Conservation (phyloP, 2,329 filamentous ascomycete species). For the Raffaelea arxii region DNA sequence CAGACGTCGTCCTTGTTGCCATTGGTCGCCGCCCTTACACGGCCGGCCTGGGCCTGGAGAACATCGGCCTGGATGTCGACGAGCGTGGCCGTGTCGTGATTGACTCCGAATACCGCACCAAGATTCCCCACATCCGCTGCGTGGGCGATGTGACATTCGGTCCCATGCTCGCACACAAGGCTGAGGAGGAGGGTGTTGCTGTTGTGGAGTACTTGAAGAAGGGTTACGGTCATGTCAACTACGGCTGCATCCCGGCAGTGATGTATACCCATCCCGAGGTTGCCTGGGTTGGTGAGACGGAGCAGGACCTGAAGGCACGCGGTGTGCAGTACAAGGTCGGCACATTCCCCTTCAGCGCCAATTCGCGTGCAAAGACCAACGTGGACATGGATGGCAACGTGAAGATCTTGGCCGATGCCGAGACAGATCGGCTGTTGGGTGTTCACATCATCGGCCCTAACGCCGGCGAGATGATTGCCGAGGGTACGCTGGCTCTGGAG, state of each 20-base stretch:
- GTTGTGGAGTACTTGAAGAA: constrained; percentile 97
- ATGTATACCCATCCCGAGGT: constrained; percentile 99
- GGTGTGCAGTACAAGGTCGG: constrained; percentile 89
- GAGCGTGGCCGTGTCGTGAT: constrained; percentile 93
- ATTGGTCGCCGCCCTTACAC: constrained; percentile 97
- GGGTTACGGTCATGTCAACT: constrained; percentile 97
- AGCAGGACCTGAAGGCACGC: constrained; percentile 85
- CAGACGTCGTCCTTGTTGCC: constrained; percentile 90
- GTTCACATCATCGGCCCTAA: constrained; percentile 95
- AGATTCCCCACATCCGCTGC: constrained; percentile 91
- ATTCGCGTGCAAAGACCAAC: constrained; percentile 98
- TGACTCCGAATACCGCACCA: constrained; percentile 97
- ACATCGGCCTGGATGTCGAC: constrained; percentile 83
- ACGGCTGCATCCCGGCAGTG: constrained; percentile 91
- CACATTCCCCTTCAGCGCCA: constrained; percentile 94
- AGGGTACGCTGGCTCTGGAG: constrained; percentile 88
- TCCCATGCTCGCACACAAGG: constrained; percentile 98
- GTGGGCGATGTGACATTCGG: constrained; percentile 96
- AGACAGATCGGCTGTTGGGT: constrained; percentile 91
- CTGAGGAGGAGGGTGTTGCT: constrained; percentile 93
- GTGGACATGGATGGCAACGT: constrained; percentile 91
- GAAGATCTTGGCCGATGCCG: constrained; percentile 92
- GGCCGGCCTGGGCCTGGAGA: constrained; percentile 81
- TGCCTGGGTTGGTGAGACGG: constrained; percentile 95
- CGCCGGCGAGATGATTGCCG: constrained; percentile 98